Base-by-base conservation (phyloP, 139 green algal species). In the Chlamydomonas eustigma region DNA sequence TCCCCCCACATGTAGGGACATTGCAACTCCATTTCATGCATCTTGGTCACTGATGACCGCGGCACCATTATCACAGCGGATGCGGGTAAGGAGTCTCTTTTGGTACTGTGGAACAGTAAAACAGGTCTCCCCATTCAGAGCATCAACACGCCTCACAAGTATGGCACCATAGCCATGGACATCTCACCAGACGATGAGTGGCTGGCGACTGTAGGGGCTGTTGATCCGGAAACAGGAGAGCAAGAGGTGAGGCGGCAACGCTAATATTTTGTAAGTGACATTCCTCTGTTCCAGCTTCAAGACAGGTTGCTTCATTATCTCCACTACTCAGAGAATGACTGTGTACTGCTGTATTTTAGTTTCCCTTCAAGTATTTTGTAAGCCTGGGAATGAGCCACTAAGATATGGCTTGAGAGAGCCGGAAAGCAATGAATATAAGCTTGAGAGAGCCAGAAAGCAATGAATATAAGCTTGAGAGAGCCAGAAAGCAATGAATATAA, bases 71-170 rank as follows among this genome's bases (percentile, higher is more conserved):
- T 88, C 31, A 89, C 90, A n/a, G 88, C 85, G 3, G 90, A 95
- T 78, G 50, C 66, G 2, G 90, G 90, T 52, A 64, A 74, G 0
- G 84, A 90, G 65, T 86, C 83, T 1, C 71, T 95, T 39, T 66
- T 95, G 34, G 84, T 93, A 37, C 65, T 92, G 18, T 95, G 90
- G 90, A 85, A 92, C 78, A 78, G 81, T 8, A 28, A 66, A 32
- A 90, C 71, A 12, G 84, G 82, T 0, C 51, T 79, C 38, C 84
- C 87, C 1, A 37, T 87, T 4, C 69, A 68, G 39, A 91, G 78
- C 22, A 34, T 92, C 28, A 44, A 70, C 34, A 66, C 77, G 8
- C 86, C 88, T 32, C 86, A 91, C 75, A 63, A 67, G 24, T 38
- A 76, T 64, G 90, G 90, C 3, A 78, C 90, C 1, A 37, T 73